Evolutionary conservation across 352 stramenopile species (phyloP), one percentile per base, ranked within the genome.

Genomic region (Phytophthora kernoviae): DNA sequence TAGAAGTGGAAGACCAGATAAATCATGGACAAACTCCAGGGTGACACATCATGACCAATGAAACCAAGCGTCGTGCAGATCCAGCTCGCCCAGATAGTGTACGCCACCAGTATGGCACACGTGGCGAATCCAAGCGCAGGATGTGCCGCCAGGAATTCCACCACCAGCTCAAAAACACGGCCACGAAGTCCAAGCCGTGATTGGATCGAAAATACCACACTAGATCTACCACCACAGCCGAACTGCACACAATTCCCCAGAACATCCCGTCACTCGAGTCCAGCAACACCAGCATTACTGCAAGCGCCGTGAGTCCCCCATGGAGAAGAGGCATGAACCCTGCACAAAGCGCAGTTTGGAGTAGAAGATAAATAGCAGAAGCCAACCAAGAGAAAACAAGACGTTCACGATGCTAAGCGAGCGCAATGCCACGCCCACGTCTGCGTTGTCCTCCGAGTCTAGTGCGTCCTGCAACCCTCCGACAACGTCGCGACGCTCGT

Each of bases 1-100:
- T 95, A 95, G 47, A 94, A 93, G 62, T 95, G 87, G 34, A 93
- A 79, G 44, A 92, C 82, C 17, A 95, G 45, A 39, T 85, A 87
- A 5, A 94, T 58, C 57, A 94, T 81, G 22, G 66, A 81, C 22
- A 93, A 74, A 36, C 70, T 77, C 81, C 81, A 93, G 15, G 81
- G 84, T 30, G 81, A 84, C 41, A 81, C 53, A 0, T 81, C 77
- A 10, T 70, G 70, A n/a, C 73, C 82, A 10, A 91, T 72, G 54
- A 77, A 87, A 0, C 79, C 81, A 14, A 95, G 73, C n/a, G 86
- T 89, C 27, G 84, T 88, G 46, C 78, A 88, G 51, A 91, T 72
- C 87, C 87, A 95, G 56, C 68, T 86, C 14, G 77, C 67, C 87
- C 87, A 95, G 32, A 90, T 73, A 41, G 84, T 90, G 62, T 91